Evolutionary conservation across 1,139 yeast species (phyloP).

Genomic region (Geotrichum candidum): DNA sequence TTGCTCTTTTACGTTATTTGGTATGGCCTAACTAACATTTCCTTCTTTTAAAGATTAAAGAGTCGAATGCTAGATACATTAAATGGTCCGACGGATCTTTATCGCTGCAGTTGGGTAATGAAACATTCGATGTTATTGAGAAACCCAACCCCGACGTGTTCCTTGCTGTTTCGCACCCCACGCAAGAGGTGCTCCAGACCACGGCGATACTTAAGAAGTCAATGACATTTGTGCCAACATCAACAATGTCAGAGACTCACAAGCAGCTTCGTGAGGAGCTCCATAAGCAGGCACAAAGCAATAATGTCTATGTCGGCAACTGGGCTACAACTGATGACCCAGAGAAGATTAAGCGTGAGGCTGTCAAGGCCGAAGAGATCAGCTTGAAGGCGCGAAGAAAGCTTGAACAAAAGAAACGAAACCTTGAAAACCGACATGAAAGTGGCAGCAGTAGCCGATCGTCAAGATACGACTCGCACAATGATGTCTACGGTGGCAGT

Average conservation of each 20-base stretch:
- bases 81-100: conserved; percentile 92
- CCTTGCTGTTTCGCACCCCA: conserved; percentile 65
- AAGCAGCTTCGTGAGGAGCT: conserved; percentile 73
- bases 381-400: conserved; percentile 39
- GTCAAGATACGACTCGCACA: conserved; percentile 36
- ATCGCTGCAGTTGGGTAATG: conserved; percentile 81
- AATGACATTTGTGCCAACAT: conserved; percentile 78
- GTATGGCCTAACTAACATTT: neutral
- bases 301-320: conserved; percentile 54
- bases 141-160: conserved; percentile 64
- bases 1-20: neutral
- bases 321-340: conserved; percentile 85
- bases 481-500: conserved; percentile 18
- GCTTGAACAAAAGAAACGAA: conserved; percentile 53
- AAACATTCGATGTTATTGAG: conserved; percentile 71
- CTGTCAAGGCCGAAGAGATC: conserved; percentile 65
- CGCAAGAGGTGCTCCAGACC: conserved; percentile 62
- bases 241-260: conserved; percentile 78
- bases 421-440: conserved; percentile 62
- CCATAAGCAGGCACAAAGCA: conserved; percentile 51
- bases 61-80: conserved; percentile 82
- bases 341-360: conserved; percentile 69
- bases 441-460: conserved; percentile 26
- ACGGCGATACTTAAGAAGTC: conserved; percentile 42
- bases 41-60: conserved; percentile 40